These are phyloP conservation scores for Backusella westeae DNA, from an alignment of 192 early-diverging fungal species.

Conservation along the genomic window DNA sequence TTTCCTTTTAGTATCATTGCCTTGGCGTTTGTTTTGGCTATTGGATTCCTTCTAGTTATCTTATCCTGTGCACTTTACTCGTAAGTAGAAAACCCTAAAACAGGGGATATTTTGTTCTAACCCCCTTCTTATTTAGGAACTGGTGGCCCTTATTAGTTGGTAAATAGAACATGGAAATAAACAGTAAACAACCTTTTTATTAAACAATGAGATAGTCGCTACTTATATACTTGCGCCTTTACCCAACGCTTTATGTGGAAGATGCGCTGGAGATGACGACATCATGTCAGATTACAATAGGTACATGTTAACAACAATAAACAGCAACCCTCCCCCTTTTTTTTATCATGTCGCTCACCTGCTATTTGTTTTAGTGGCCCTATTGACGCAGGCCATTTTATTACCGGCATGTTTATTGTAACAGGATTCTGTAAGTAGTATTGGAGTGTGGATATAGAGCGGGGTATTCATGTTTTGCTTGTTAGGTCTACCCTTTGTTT, in stretches of 20 bases:
- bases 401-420: slow-evolving; percentile 89
- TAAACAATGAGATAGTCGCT: slow-evolving; percentile 53
- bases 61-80: slow-evolving; percentile 92
- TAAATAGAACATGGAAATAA: slow-evolving; percentile 20
- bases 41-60: slow-evolving; percentile 90
- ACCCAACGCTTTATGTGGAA: slow-evolving; percentile 84
- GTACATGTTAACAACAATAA: slow-evolving; percentile 6
- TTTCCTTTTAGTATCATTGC: slow-evolving; percentile 65
- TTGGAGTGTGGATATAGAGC: background rate
- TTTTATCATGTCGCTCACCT: background rate
- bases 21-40: slow-evolving; percentile 88
- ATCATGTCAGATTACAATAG: slow-evolving; percentile 64
- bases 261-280: slow-evolving; percentile 66
- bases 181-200: background rate
- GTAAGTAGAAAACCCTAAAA: slow-evolving; percentile 42
- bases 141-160: slow-evolving; percentile 94
- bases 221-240: slow-evolving; percentile 90
- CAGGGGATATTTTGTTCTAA: background rate
- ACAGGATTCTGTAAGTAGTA: slow-evolving; percentile 77
- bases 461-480: background rate
- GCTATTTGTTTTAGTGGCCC: slow-evolving; percentile 32
- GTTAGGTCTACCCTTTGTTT: slow-evolving; percentile 71
- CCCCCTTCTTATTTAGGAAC: slow-evolving; percentile 55
- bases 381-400: slow-evolving; percentile 74
- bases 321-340: background rate